Percentiles rank a stretch among this genome's conserved stretches.
Conservation (phyloP, 805 yeast species). For the Metschnikowia continentalis region DNA sequence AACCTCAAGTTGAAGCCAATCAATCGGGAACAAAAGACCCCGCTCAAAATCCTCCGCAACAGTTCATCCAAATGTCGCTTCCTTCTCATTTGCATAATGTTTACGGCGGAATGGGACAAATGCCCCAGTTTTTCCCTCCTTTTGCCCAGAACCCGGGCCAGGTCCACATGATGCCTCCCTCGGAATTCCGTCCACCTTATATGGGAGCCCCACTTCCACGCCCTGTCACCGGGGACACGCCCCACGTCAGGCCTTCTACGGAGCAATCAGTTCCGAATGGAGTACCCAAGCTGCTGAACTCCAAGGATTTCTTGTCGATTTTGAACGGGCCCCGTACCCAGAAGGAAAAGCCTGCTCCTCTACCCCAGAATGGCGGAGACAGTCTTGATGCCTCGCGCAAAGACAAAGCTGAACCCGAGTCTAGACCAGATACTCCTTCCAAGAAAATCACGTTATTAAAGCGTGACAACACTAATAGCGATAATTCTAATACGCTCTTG, state of each 20-base stretch:
- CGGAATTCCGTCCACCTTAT: conserved; percentile 12
- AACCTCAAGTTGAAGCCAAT: conserved; percentile 5
- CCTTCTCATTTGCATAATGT: conserved; percentile 32
- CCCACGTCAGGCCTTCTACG: background rate
- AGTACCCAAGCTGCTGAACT: background rate
- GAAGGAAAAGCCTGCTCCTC: background rate
- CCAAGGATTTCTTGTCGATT: conserved; percentile 9
- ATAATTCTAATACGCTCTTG: conserved; percentile 15
- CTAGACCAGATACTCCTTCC: conserved; percentile 10
- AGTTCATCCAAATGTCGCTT: conserved; percentile 24
- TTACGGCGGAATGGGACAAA: conserved; percentile 15
- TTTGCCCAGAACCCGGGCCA: conserved; percentile 7
- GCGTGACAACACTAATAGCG: conserved; percentile 10
- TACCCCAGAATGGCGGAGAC: background rate
- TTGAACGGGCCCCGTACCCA: conserved; percentile 4
- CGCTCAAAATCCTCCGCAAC: conserved; percentile 8
- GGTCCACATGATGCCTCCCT: conserved; percentile 13
- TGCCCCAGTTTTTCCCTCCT: conserved; percentile 15
- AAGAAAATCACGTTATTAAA: conserved; percentile 16
- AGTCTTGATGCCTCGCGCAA: background rate
- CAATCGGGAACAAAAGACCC: conserved; percentile 1
- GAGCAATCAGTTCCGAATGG: background rate
- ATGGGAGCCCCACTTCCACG: conserved; percentile 2
- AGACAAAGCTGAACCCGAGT: background rate
- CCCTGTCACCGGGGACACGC: background rate